Base-by-base conservation (phyloP, 345 rosid genomes). In the Excoecaria agallocha region DNA sequence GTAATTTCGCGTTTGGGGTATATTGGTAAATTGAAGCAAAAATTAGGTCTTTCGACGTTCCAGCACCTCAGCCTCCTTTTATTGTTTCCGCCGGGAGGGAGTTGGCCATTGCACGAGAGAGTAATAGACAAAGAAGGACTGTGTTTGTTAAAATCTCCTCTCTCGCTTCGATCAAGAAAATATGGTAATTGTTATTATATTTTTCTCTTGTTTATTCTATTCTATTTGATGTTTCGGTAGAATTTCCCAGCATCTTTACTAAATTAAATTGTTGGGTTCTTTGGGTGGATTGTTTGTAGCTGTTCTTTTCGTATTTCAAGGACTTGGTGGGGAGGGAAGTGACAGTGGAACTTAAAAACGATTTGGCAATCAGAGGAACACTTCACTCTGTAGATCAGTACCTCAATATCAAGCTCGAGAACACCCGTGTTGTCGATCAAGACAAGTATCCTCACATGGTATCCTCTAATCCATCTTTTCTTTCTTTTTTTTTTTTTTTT, bases 381-480 rank as follows among this genome's bases (percentile, higher is more conserved):
- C 97, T 96, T 67, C 99, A 96, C 75, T 96, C 99, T 5, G 99
- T 96, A 19, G 99, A 96, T 86, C 99, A 96, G 79, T 96, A 96
- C 81, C 97, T 96, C 57, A 96, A 96, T 76, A 93, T 93, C 89
- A 96, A 96, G 87, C 98, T 96, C 52, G 99, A 96, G 91, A 96
- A 93, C 77, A 96, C 99, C 60, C 90, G 97, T 77, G 99, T 91
- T 81, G 98, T 96, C 76, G 99, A 96, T 85, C 97, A 93, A 74
- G 99, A 96, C 90, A 91, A 91, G 87, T 88, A 90, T 76, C 99
- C 99, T 79, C 99, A 96, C 88, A 96, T 96, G 99, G 99, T 96
- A 83, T 16, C 41, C 41, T 4, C n/a, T 24, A 0, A 19, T 39
- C 20, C 30, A 43, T 35, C n/a, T n/a, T n/a, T n/a, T n/a, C n/a